Conservation (phyloP, 2,329 filamentous ascomycete species). For the Chalaropsis thielavioides region DNA sequence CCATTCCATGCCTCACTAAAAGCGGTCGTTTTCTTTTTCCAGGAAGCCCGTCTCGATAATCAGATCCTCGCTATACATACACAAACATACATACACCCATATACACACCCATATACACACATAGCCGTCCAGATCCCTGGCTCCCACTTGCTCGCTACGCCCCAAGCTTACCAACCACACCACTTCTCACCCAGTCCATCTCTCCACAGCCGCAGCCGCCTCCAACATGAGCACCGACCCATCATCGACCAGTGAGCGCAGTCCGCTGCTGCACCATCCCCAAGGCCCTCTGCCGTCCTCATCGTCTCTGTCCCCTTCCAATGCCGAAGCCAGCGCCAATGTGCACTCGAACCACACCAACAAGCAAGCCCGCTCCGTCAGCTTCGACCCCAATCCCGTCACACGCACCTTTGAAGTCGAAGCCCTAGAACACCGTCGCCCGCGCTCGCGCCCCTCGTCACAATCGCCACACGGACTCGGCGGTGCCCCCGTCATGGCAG, state of each 20-base stretch:
- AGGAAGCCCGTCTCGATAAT: background rate
- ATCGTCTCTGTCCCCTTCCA: background rate
- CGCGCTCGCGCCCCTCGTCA: conserved; percentile 25
- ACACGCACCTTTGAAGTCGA: conserved; percentile 45
- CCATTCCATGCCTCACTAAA: background rate
- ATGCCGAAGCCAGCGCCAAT: background rate
- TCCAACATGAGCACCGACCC: conserved; percentile 12
- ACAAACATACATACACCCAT: background rate
- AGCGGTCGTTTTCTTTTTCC: background rate
- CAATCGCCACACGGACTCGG: conserved; percentile 24
- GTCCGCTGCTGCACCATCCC: conserved; percentile 13
- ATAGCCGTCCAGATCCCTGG: background rate
- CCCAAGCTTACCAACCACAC: background rate
- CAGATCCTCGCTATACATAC: background rate
- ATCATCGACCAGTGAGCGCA: conserved; percentile 11
- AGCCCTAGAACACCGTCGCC: conserved; percentile 24
- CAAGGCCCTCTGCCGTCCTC: conserved; percentile 5
- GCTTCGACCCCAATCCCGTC: conserved; percentile 58
- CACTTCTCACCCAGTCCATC: background rate
- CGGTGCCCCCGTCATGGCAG: conserved; percentile 49
- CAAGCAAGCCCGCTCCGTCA: conserved; percentile 49
- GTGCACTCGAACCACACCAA: conserved; percentile 19
- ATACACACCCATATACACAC: background rate
- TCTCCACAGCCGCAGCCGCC: background rate
- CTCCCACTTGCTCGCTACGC: background rate